Base-by-base conservation (phyloP, 2,329 filamentous ascomycete genomes). In the Colletotrichum endophyticum region DNA sequence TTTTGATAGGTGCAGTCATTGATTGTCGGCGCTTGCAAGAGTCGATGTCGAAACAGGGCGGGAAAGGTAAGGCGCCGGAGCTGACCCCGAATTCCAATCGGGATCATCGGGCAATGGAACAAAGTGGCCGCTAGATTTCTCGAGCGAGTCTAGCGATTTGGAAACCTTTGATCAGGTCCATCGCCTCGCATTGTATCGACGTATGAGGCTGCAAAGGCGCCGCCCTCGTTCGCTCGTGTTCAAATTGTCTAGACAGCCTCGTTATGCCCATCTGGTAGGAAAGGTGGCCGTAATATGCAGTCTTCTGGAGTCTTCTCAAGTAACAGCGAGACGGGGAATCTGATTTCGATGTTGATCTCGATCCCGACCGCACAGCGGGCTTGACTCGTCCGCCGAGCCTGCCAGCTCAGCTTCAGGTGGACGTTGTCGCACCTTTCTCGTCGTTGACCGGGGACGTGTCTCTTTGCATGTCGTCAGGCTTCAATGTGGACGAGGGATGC, bases 351-450 rank as follows among this genome's bases (percentile, higher is more conserved):
- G 44, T 39, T 59, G 66, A 76, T 74, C 64, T 36, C 59, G 59
- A 76, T 49, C 19, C 39, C 39, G 39, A 49, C 19, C 39, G 39
- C 39, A 49, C 39, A 32, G 44, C 36, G 8, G 28, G 16, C 59
- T 53, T 66, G 74, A 73, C 57, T 74, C 64, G 36, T 66, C 44
- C 13, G 16, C 39, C 39, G 44, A 67, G 70, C 63, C 44, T 76
- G 70, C 57, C 73, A 76, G 70, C 73, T 73, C 73, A 69, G 57
- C 64, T 28, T 57, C 53, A 16, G 56, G 44, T 64, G 63, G 69
- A 44, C 25, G 22, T 11, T 7, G 44, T 53, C 12, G 44, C 44
- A 53, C 44, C 44, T 53, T 53, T 22, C 59, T 19, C 19, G n/a
- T 25, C 15, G 27, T 27, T 32, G 27, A 9, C 64, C 28, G 25